Conservation (phyloP, 257 asterid genomes). For the Scutellaria baicalensis region DNA sequence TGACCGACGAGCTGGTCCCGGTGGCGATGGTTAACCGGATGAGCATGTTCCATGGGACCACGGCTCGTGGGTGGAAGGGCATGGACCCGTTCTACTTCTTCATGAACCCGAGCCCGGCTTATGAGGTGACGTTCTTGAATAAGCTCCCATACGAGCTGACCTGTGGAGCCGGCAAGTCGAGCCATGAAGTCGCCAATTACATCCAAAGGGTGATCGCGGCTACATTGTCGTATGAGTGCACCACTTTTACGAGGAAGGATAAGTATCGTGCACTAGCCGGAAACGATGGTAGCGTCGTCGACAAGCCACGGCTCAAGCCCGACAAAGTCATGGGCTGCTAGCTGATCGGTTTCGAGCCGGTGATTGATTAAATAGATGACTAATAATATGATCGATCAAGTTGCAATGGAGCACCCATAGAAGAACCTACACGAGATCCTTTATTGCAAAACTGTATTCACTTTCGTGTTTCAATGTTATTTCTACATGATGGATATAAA, state of each 20-base stretch:
- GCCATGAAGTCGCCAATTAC: conserved; percentile 76
- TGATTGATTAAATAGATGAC: no score
- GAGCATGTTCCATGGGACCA: conserved; percentile 86
- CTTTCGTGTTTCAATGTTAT: no score
- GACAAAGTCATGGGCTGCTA: conserved; percentile 40
- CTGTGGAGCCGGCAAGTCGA: conserved; percentile 52
- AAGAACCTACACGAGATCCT: no score
- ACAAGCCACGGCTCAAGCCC: conserved; percentile 20
- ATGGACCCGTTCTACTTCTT: conserved; percentile 77
- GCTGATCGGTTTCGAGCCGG: no score
- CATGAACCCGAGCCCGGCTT: conserved; percentile 83
- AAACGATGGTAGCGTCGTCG: conserved; percentile 55
- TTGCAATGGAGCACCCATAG: no score
- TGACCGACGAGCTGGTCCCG: conserved; percentile 67
- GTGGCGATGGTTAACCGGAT: conserved; percentile 58
- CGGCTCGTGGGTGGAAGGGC: conserved; percentile 90
- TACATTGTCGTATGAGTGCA: conserved; percentile 63
- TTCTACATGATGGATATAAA: no score
- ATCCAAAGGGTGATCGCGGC: conserved; percentile 64
- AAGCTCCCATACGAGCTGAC: conserved; percentile 50
- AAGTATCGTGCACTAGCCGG: conserved; percentile 80
- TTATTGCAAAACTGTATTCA: no score
- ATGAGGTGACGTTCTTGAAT: conserved; percentile 64
- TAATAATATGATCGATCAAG: no score
- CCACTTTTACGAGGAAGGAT: conserved; percentile 73